phyloP scores from a whole-genome alignment of 345 rosid genomes.

The Populus tremula region DNA sequence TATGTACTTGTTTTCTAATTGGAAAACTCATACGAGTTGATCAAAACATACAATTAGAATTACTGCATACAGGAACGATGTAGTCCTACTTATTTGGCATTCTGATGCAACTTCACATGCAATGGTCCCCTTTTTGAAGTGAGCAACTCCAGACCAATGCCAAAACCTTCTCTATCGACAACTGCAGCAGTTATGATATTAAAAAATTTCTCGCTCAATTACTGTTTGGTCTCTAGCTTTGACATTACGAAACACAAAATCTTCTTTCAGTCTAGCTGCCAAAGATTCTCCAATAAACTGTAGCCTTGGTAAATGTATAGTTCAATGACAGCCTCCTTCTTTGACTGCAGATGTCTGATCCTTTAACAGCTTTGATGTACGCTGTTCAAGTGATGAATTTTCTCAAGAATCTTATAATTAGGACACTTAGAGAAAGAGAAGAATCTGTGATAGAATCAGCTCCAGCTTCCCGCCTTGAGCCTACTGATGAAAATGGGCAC shows the following conservation, averaged over 20 bases:
- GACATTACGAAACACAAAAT: neutral
- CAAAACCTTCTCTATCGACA: neutral
- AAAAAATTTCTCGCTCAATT: neutral
- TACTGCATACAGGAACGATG: neutral
- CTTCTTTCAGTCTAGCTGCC: conserved; percentile 2
- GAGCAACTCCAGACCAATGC: neutral
- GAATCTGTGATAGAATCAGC: conserved; percentile 46
- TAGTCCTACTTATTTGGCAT: neutral
- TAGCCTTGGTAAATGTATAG: neutral
- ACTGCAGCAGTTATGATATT: neutral
- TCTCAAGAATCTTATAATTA: conserved; percentile 69
- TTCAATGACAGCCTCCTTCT: neutral
- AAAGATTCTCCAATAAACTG: neutral
- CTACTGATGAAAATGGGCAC: conserved; percentile 63
- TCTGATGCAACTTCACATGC: neutral
- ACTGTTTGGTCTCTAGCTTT: neutral
- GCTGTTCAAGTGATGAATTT: conserved; percentile 98
- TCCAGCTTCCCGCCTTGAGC: conserved; percentile 42
- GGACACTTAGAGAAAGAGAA: conserved; percentile 62
- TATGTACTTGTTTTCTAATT: neutral
- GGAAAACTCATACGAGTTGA: neutral
- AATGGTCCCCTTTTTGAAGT: neutral
- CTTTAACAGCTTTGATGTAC: conserved; percentile 91
- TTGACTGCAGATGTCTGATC: conserved; percentile 84
- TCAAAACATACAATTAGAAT: neutral